phyloP scores from a whole-genome alignment of 2,329 filamentous ascomycete species.

The Aureobasidium sp. region DNA sequence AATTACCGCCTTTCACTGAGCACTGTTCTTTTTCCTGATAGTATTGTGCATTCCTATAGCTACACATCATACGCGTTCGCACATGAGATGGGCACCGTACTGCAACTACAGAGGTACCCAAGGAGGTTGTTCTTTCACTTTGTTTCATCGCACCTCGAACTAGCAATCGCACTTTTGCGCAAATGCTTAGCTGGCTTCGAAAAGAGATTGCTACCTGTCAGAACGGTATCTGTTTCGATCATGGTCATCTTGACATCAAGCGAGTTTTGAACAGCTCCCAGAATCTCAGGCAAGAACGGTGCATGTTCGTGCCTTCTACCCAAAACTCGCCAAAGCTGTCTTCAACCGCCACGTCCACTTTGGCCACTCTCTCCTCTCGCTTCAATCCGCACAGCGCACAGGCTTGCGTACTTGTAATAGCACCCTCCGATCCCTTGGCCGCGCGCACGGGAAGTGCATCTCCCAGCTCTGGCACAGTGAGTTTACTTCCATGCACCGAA shows the following conservation, averaged over 20 bases:
- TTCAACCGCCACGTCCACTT: constrained; percentile 67
- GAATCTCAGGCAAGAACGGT: constrained; percentile 63
- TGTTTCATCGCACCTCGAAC: no score
- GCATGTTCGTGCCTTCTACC: constrained; percentile 57
- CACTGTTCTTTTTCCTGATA: no score
- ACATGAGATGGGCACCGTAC: no score
- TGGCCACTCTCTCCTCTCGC: constrained; percentile 71
- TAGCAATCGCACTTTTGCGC: no score
- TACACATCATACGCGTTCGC: no score
- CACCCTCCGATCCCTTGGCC: constrained; percentile 55
- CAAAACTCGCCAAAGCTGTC: constrained; percentile 98
- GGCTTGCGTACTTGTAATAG: constrained; percentile 61
- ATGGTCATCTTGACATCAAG: constrained; percentile 55
- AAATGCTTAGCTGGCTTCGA: no score
- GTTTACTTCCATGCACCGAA: constrained; percentile 39
- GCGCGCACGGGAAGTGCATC: constrained; percentile 61
- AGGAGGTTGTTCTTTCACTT: no score
- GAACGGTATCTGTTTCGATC: no score
- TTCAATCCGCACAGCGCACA: constrained; percentile 85
- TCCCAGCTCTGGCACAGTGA: constrained; percentile 57
- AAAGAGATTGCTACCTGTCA: no score
- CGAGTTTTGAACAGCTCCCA: constrained; percentile 70
- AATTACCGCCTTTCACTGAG: no score
- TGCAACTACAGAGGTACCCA: no score
- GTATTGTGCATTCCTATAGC: no score